Percentiles rank a stretch among this genome's conserved stretches.
These are phyloP conservation scores for Erodium trifolium DNA, from an alignment of 441 rosid genomes.

Conservation along the genomic window DNA sequence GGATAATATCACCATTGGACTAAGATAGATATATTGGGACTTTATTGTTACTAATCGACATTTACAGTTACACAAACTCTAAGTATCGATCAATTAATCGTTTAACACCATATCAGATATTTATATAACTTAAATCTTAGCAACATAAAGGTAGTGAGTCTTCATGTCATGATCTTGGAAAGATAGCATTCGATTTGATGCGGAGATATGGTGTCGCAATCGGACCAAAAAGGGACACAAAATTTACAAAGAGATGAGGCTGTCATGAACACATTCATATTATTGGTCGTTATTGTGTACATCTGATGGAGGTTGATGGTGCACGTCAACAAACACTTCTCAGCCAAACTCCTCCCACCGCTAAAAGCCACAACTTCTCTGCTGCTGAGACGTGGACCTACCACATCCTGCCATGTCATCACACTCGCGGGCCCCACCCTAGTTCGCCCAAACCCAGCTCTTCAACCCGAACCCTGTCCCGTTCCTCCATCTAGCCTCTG, in stretches of 20 bases:
- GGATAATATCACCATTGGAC: no score
- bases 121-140: no score
- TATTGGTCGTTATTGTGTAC: neutral
- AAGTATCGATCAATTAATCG: no score
- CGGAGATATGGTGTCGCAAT: neutral
- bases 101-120: no score
- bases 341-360: neutral
- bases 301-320: conserved; percentile 4
- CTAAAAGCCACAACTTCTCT: neutral
- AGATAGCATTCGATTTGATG: neutral
- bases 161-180: neutral
- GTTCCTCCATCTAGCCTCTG: no score
- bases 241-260: neutral
- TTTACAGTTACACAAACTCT: no score
- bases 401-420: neutral
- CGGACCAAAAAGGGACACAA: neutral
- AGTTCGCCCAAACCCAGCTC: no score
- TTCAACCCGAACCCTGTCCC: no score
- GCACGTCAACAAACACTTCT: neutral
- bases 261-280: neutral
- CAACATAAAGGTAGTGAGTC: neutral
- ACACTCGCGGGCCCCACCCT: no score
- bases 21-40: no score
- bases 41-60: no score
- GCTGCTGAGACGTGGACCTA: neutral